A percentile compares a stretch with the other conserved stretches of the same genome.
Evolutionary conservation across 441 rosid species (phyloP).

Genomic region (Aleurites moluccanus): DNA sequence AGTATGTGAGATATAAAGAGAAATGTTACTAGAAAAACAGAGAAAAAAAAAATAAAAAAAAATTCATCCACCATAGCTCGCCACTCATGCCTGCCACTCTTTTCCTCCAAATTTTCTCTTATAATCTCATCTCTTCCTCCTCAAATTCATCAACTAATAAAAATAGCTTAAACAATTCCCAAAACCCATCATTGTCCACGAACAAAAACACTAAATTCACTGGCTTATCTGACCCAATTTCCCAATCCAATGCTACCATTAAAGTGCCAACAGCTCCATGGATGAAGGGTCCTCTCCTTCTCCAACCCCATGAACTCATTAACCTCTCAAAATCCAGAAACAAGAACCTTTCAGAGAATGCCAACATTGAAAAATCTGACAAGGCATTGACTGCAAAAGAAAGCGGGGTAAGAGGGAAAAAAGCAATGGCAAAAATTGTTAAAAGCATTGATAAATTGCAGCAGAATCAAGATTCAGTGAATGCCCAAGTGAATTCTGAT

Average conservation of each 20-base stretch:
- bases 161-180: slow-evolving; percentile 7
- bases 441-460: slow-evolving; percentile 43
- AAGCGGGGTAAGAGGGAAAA: slow-evolving; percentile 67
- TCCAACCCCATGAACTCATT: slow-evolving; percentile 46
- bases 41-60: not conserved
- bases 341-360: slow-evolving; percentile 24
- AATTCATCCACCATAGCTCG: not conserved
- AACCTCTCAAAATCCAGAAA: slow-evolving; percentile 33
- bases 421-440: slow-evolving; percentile 62
- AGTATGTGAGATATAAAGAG: not conserved
- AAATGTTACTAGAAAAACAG: not conserved
- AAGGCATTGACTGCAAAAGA: slow-evolving; percentile 58
- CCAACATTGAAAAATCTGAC: slow-evolving; percentile 43
- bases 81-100: slow-evolving; percentile 35
- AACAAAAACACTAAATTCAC: slow-evolving; percentile 7
- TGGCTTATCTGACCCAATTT: slow-evolving; percentile 23
- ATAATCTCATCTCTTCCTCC: slow-evolving; percentile 30
- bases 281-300: slow-evolving; percentile 60
- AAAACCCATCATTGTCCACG: not conserved
- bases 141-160: slow-evolving; percentile 28
- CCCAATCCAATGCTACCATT: slow-evolving; percentile 33
- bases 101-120: slow-evolving; percentile 27
- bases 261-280: slow-evolving; percentile 73
- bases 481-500: slow-evolving; percentile 16
- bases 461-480: slow-evolving; percentile 25